A percentile compares a stretch with the other conserved stretches of the same genome.
phyloP scores from a whole-genome alignment of 169 alveolate genomes.

The Plasmodium coatneyi region DNA sequence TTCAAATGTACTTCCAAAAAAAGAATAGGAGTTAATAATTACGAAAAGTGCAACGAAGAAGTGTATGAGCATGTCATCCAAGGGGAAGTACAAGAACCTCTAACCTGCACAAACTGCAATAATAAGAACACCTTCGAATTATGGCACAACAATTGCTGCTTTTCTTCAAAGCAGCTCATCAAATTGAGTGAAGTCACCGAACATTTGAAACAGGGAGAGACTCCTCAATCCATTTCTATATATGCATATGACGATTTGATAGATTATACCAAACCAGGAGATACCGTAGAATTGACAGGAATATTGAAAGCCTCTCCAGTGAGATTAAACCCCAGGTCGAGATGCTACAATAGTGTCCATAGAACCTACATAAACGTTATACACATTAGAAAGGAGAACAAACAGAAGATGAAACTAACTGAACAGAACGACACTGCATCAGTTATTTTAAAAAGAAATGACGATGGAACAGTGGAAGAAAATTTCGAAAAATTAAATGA shows the following conservation, averaged over 20 bases:
- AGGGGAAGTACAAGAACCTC: slow-evolving; percentile 97
- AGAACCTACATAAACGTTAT: slow-evolving; percentile 96
- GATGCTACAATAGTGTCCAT: slow-evolving; percentile 93
- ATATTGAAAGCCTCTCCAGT: slow-evolving; percentile 95
- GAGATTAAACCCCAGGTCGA: slow-evolving; percentile 90
- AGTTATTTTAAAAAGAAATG: slow-evolving; percentile 62
- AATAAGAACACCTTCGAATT: slow-evolving; percentile 93
- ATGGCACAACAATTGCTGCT: slow-evolving; percentile 94
- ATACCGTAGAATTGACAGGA: slow-evolving; percentile 97
- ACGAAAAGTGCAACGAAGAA: slow-evolving; percentile 88
- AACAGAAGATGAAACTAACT: slow-evolving; percentile 76
- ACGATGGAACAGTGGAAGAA: slow-evolving; percentile 78
- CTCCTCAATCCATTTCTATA: slow-evolving; percentile 91
- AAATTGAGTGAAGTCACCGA: slow-evolving; percentile 96
- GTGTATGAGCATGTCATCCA: slow-evolving; percentile 91
- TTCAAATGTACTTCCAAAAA: slow-evolving; percentile 95
- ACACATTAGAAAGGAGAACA: slow-evolving; percentile 83
- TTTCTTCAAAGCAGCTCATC: slow-evolving; percentile 95
- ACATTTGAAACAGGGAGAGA: slow-evolving; percentile 93
- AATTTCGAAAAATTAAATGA: slow-evolving; percentile 70
- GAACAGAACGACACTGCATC: slow-evolving; percentile 71
- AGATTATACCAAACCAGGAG: slow-evolving; percentile 97
- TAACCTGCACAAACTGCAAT: slow-evolving; percentile 93
- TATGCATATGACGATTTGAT: slow-evolving; percentile 97
- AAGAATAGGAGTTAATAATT: slow-evolving; percentile 83